These are phyloP conservation scores for Chimonanthus praecox DNA, from an alignment of 164 flowering plant genomes.

Conservation along the genomic window DNA sequence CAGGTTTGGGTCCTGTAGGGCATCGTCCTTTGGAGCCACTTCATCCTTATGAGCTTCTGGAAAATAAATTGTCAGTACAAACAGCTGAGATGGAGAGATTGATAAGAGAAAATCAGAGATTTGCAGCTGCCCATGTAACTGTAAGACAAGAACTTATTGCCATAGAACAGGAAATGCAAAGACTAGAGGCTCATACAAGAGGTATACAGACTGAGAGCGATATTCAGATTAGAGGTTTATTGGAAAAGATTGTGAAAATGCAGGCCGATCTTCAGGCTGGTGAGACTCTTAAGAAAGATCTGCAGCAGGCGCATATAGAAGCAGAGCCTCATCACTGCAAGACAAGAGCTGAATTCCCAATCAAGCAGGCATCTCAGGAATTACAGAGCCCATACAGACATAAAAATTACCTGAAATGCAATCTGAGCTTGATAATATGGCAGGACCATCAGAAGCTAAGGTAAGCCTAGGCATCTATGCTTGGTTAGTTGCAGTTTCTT, in stretches of 20 bases:
- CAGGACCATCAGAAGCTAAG: constrained; percentile 66
- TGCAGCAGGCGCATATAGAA: constrained; percentile 63
- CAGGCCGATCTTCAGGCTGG: constrained; percentile 58
- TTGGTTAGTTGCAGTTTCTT: neutral
- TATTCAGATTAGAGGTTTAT: constrained; percentile 57
- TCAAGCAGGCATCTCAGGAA: constrained; percentile 46
- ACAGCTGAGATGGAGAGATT: constrained; percentile 62
- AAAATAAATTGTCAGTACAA: constrained; percentile 49
- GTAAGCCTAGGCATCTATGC: constrained; percentile 31
- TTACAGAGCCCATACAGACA: constrained; percentile 45
- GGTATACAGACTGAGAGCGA: constrained; percentile 76
- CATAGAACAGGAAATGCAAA: constrained; percentile 52
- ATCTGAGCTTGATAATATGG: constrained; percentile 55
- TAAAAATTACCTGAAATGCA: constrained; percentile 49
- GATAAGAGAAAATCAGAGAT: constrained; percentile 56
- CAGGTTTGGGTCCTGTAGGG: constrained; percentile 26
- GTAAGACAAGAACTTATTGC: constrained; percentile 56
- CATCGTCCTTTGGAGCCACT: constrained; percentile 28
- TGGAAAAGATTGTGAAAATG: constrained; percentile 70
- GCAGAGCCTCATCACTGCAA: constrained; percentile 47
- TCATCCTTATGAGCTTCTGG: constrained; percentile 35
- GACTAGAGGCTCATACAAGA: constrained; percentile 54
- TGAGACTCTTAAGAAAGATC: constrained; percentile 53
- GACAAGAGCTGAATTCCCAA: constrained; percentile 46
- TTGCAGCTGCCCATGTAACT: constrained; percentile 50